These are phyloP conservation scores for Eudorina sp. DNA, from an alignment of 139 green algal species.

Conservation along the genomic window DNA sequence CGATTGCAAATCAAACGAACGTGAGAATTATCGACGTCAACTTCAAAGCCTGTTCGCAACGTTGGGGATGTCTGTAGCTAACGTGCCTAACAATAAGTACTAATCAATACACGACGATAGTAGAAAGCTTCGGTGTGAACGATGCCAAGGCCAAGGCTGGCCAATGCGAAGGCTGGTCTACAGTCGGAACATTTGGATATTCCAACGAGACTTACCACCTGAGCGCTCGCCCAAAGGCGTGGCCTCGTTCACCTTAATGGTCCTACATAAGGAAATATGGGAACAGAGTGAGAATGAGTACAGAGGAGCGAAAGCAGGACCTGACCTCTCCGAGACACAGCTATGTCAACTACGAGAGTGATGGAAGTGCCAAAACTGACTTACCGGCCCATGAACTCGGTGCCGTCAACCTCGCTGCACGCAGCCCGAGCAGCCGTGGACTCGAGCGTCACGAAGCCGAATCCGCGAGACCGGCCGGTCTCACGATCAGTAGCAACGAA, in stretches of 20 bases:
- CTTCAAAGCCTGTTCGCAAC: too few species aligned
- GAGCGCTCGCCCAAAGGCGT: constrained; percentile 55
- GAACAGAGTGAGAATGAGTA: not conserved
- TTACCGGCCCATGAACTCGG: constrained; percentile 66
- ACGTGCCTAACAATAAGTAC: too few species aligned
- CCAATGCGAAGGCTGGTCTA: too few species aligned
- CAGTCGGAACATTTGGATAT: too few species aligned
- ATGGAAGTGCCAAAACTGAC: too few species aligned
- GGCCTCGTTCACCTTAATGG: constrained; percentile 73
- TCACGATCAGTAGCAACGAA: constrained; percentile 77
- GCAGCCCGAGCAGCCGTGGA: constrained; percentile 54
- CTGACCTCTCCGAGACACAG: not conserved
- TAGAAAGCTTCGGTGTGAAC: too few species aligned
- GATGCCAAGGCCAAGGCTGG: too few species aligned
- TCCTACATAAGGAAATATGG: constrained; percentile 42
- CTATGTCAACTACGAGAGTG: too few species aligned
- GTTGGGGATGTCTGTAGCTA: too few species aligned
- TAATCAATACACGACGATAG: too few species aligned
- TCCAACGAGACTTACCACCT: not conserved
- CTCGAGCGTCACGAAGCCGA: constrained; percentile 84
- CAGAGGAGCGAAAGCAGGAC: not conserved
- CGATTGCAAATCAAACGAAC: too few species aligned
- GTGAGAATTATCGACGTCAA: too few species aligned
- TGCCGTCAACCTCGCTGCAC: constrained; percentile 52
- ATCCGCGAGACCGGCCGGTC: constrained; percentile 77